Conservation (phyloP, 2,329 filamentous ascomycete species). For the Calycina herbarum region DNA sequence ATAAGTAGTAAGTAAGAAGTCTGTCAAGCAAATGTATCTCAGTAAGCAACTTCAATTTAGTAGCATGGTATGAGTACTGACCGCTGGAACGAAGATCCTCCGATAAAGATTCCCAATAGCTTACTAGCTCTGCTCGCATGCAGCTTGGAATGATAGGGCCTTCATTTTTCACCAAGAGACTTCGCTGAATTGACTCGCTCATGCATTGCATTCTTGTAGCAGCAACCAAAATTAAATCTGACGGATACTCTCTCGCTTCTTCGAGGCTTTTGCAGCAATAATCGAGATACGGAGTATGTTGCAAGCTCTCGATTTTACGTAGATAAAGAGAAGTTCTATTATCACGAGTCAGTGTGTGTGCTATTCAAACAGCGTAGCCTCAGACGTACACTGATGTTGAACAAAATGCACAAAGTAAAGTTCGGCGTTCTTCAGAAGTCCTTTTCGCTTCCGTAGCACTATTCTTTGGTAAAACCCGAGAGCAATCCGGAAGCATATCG, state of each 20-base stretch:
- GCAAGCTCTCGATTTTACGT: slow-evolving; percentile 25
- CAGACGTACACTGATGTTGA: slow-evolving; percentile 18
- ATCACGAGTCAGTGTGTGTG: too few relatives aligned
- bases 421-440: slow-evolving; percentile 26
- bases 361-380: too few relatives aligned
- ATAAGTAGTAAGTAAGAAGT: slow-evolving; percentile 20
- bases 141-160: background rate
- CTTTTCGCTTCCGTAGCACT: slow-evolving; percentile 19
- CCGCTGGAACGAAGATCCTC: slow-evolving; percentile 23
- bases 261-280: slow-evolving; percentile 24
- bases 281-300: slow-evolving; percentile 25
- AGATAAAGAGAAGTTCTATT: slow-evolving; percentile 15
- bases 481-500: slow-evolving; percentile 15
- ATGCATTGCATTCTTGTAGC: slow-evolving; percentile 23
- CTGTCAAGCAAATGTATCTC: background rate
- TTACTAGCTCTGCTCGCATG: slow-evolving; percentile 19
- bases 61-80: slow-evolving; percentile 15
- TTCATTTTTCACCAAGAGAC: slow-evolving; percentile 16
- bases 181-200: slow-evolving; percentile 19
- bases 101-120: slow-evolving; percentile 23
- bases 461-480: slow-evolving; percentile 8
- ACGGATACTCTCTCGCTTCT: slow-evolving; percentile 20
- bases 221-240: slow-evolving; percentile 25
- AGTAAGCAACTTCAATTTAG: background rate
- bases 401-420: slow-evolving; percentile 24